Percentiles rank a stretch among this genome's conserved stretches.
These are phyloP conservation scores for Nepenthes mirabilis DNA, from an alignment of 148 eudicot genomes.

Conservation along the genomic window DNA sequence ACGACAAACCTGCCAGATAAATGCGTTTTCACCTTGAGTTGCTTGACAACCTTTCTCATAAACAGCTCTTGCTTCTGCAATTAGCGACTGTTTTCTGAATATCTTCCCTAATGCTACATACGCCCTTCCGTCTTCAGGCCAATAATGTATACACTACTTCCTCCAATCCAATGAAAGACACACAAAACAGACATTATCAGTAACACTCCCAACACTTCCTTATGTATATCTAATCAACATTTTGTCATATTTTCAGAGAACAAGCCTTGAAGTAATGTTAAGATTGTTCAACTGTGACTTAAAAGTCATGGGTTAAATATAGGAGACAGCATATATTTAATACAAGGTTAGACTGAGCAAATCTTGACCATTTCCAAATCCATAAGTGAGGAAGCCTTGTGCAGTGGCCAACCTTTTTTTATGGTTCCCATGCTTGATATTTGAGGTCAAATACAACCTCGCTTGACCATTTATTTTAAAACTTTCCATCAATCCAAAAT, in stretches of 20 bases:
- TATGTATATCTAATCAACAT: no score
- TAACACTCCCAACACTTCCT: conserved; percentile 1
- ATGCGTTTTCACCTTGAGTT: conserved; percentile 92
- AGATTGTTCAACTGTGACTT: no score
- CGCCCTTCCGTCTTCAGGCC: conserved; percentile 96
- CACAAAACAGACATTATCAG: conserved; percentile 2
- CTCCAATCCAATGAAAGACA: conserved; percentile 5
- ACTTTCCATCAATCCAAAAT: no score
- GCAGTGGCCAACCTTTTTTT: no score
- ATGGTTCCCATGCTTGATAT: no score
- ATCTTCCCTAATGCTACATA: conserved; percentile 88
- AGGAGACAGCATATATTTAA: no score
- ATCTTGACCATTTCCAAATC: no score
- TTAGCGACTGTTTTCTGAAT: conserved; percentile 58
- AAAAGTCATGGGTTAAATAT: no score
- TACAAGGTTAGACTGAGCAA: no score
- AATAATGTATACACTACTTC: conserved; percentile 57
- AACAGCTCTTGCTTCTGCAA: conserved; percentile 69
- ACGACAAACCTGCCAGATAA: conserved; percentile 79
- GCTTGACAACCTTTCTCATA: conserved; percentile 96
- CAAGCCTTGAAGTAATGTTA: not conserved
- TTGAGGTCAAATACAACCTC: no score
- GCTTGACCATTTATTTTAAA: no score
- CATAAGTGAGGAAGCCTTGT: no score
- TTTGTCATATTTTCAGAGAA: not conserved